A percentile compares a stretch with the other conserved stretches of the same genome.
Conservation (phyloP, 140 eudicot genomes). For the Erigeron philadelphicus region DNA sequence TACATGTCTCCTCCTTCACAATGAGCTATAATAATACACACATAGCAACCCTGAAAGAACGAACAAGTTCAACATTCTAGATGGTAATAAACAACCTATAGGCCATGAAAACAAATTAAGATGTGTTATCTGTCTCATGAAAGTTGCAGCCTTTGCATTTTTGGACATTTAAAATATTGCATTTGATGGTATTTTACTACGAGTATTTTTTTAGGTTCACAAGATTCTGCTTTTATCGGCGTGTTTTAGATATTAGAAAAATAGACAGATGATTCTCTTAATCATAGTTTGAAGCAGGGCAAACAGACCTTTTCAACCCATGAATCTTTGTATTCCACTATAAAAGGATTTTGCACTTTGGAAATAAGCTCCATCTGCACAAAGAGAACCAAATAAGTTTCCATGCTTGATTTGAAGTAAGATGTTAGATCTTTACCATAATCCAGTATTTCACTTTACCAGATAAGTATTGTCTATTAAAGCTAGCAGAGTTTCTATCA, state of each 20-base stretch:
- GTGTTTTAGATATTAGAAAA: conserved; percentile 7
- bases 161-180: conserved; percentile 13
- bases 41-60: conserved; percentile 88
- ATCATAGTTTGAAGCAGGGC: conserved; percentile 16
- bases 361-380: conserved; percentile 97
- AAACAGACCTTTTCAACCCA: conserved; percentile 88
- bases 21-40: conserved; percentile 81
- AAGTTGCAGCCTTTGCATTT: background rate
- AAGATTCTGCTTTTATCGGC: background rate
- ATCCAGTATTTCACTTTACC: background rate
- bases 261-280: conserved; percentile 1
- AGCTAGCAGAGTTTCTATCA: background rate
- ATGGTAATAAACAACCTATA: conserved; percentile 5
- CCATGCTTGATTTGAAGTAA: conserved; percentile 9
- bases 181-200: background rate
- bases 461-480: background rate
- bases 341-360: conserved; percentile 68
- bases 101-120: background rate
- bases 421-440: conserved; percentile 16
- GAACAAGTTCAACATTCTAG: conserved; percentile 3
- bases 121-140: background rate
- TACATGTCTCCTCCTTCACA: conserved; percentile 99
- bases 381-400: conserved; percentile 16
- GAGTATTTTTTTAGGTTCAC: background rate
- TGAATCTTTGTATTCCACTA: conserved; percentile 96